Percentiles rank a stretch among this genome's conserved stretches.
These are phyloP conservation scores for Termitomyces bulborhizus DNA, from an alignment of 768 basidiomycete genomes.

Conservation along the genomic window DNA sequence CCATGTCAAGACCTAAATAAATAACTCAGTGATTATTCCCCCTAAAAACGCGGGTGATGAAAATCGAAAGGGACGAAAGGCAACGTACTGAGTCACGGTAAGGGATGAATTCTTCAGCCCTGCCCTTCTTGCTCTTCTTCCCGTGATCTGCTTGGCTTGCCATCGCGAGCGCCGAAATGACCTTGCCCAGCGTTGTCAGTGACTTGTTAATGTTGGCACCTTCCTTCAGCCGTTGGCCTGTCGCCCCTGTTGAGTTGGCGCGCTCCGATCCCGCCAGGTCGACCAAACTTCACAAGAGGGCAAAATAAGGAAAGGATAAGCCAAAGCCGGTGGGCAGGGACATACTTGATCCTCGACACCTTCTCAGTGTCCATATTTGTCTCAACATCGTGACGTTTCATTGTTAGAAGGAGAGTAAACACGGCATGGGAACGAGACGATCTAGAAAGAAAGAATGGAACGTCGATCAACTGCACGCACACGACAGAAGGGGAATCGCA, in stretches of 20 bases:
- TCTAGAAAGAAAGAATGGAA: conserved; percentile 29
- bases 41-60: background rate
- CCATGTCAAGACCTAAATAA: conserved; percentile 86
- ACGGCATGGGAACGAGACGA: conserved; percentile 98
- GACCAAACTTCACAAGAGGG: conserved; percentile 55
- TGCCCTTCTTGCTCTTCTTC: conserved; percentile 87
- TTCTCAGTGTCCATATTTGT: conserved; percentile 95
- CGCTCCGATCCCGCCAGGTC: conserved; percentile 97
- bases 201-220: conserved; percentile 99
- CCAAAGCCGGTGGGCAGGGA: conserved; percentile 5
- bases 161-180: conserved; percentile 85
- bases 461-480: conserved; percentile 4
- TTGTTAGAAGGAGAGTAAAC: conserved; percentile 90
- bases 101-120: conserved; percentile 89
- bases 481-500: conserved; percentile 1
- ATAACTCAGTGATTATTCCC: background rate
- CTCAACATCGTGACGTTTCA: conserved; percentile 79
- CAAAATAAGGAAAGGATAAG: conserved; percentile 9
- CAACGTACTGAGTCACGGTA: conserved; percentile 89
- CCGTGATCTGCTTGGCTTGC: conserved; percentile 54
- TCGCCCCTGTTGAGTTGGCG: conserved; percentile 96
- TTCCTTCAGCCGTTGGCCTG: conserved; percentile 93
- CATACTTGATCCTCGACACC: conserved; percentile 92
- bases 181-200: conserved; percentile 94
- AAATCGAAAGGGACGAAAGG: conserved; percentile 8